Evolutionary conservation across 2,329 filamentous ascomycete species (phyloP).

Genomic region (Orbilia quercus): DNA sequence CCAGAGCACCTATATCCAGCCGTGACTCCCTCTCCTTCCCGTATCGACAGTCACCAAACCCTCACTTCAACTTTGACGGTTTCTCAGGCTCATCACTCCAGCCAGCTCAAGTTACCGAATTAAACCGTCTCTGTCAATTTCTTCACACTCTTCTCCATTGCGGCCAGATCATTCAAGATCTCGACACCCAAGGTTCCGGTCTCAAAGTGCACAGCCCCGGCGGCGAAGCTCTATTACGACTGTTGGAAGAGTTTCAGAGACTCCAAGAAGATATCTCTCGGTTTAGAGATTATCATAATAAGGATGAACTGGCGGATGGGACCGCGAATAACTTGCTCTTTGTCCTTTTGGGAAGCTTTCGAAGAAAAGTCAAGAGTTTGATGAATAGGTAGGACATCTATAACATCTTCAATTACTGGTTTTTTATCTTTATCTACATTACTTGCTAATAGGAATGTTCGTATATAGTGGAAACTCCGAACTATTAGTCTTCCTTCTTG

Average conservation of each 20-base stretch:
- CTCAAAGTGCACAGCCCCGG: not conserved
- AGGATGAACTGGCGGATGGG: slow-evolving; percentile 15
- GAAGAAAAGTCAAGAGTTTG: slow-evolving; percentile 24
- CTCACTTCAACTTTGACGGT: slow-evolving; percentile 7
- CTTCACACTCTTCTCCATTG: slow-evolving; percentile 30
- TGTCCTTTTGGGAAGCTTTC: slow-evolving; percentile 31
- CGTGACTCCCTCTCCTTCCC: slow-evolving; percentile 14
- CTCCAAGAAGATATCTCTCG: slow-evolving; percentile 27
- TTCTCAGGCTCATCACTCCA: slow-evolving; percentile 7
- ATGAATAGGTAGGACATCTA: slow-evolving; percentile 25
- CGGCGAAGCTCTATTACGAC: slow-evolving; percentile 5
- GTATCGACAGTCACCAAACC: slow-evolving; percentile 6
- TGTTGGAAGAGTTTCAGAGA: slow-evolving; percentile 27
- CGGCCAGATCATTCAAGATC: slow-evolving; percentile 30
- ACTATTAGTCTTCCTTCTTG: slow-evolving; percentile 18
- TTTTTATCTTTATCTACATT: not conserved
- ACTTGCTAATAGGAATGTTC: no score
- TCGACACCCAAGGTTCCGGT: slow-evolving; percentile 5
- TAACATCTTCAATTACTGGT: not conserved
- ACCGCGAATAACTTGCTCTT: slow-evolving; percentile 29
- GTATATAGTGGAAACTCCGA: slow-evolving; percentile 16
- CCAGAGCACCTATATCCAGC: slow-evolving; percentile 1
- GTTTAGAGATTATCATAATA: slow-evolving; percentile 25
- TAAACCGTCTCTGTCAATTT: slow-evolving; percentile 34
- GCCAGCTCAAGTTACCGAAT: slow-evolving; percentile 11